Evolutionary conservation across 2,329 filamentous ascomycete species (phyloP).

Genomic region (Ceratocystis alfenasii): DNA sequence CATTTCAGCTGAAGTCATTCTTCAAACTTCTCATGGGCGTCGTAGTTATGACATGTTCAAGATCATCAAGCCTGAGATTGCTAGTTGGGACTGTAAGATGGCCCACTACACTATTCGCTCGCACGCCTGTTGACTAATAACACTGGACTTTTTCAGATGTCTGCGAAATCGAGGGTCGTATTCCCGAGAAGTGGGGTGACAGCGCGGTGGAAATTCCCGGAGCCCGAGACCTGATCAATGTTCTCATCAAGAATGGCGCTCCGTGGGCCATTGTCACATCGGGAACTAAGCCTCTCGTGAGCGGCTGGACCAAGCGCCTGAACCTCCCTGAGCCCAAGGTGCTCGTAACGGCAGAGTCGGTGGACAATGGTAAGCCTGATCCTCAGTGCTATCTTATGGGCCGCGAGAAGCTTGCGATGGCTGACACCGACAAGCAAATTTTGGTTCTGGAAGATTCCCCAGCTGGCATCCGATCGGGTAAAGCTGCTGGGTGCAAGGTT

Average conservation of each 20-base stretch:
- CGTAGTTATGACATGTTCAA: conserved; percentile 76
- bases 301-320: conserved; percentile 59
- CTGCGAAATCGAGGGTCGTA: conserved; percentile 59
- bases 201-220: conserved; percentile 82
- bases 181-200: conserved; percentile 63
- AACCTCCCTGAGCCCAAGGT: conserved; percentile 52
- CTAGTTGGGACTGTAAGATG: conserved; percentile 78
- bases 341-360: conserved; percentile 65
- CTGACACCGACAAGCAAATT: conserved; percentile 39
- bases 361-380: conserved; percentile 64
- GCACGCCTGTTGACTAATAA: background rate
- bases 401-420: conserved; percentile 46
- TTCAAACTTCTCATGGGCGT: conserved; percentile 82
- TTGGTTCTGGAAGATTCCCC: conserved; percentile 84
- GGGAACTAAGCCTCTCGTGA: conserved; percentile 54
- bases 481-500: conserved; percentile 74
- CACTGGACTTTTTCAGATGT: conserved; percentile 48
- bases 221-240: conserved; percentile 55
- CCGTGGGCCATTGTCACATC: conserved; percentile 84
- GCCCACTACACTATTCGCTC: background rate
- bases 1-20: conserved; percentile 70
- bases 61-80: conserved; percentile 68
- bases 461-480: conserved; percentile 70
- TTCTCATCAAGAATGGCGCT: conserved; percentile 48
- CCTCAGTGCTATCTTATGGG: conserved; percentile 62